Conservation (phyloP, 176 grass and related monocot genomes). For the Oryza rufipogon region DNA sequence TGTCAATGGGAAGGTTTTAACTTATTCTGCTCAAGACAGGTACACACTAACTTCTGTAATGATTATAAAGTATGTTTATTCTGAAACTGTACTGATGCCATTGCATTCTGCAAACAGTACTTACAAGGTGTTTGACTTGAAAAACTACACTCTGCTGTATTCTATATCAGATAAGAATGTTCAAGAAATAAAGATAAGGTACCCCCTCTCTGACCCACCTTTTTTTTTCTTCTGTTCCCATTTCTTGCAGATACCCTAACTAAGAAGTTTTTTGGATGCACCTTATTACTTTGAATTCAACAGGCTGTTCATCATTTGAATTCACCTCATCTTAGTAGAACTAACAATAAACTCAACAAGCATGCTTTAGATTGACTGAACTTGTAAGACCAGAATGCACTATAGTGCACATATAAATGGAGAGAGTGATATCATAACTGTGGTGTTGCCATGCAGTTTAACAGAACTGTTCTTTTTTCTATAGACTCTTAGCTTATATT, state of each 20-base stretch:
- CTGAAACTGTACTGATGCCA: constrained; percentile 19
- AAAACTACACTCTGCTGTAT: constrained; percentile 91
- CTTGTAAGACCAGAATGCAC: not conserved
- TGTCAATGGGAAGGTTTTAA: constrained; percentile 98
- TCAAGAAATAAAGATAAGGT: constrained; percentile 99
- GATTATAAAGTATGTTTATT: not conserved
- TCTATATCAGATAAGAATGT: constrained; percentile 88
- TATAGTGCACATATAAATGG: not conserved
- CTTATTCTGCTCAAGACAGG: constrained; percentile 98
- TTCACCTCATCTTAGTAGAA: not conserved
- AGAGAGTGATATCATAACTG: not conserved
- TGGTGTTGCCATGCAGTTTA: not conserved
- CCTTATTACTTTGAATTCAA: not conserved
- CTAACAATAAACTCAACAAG: not conserved
- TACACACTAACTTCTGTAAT: constrained; percentile 39
- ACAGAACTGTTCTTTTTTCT: not conserved
- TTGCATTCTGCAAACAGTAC: constrained; percentile 61
- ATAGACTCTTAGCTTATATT: constrained; percentile 3
- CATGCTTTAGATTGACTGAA: not conserved
- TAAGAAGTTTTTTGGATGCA: not conserved
- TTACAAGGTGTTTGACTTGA: constrained; percentile 99
- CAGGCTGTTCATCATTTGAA: constrained; percentile 10
- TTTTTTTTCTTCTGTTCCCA: not conserved
- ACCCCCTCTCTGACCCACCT: not conserved
- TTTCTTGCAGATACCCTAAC: not conserved